phyloP scores from a whole-genome alignment of 2,329 filamentous ascomycete genomes.

The Hypoxylon sp. region DNA sequence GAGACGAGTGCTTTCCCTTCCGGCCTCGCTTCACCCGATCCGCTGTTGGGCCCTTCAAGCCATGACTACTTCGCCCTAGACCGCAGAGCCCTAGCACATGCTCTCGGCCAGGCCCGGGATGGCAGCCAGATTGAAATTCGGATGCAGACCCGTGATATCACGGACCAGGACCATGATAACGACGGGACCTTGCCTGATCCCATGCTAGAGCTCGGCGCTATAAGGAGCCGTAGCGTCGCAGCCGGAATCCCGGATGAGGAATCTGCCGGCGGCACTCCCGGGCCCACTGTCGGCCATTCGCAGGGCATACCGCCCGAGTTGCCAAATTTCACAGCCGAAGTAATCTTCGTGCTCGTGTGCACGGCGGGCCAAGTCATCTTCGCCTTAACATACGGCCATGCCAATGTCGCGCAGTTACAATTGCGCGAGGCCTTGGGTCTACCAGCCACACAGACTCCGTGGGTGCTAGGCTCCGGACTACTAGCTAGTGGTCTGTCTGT shows the following conservation, averaged over 20 bases:
- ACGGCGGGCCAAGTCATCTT: constrained; percentile 61
- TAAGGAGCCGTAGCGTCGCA: constrained; percentile 40
- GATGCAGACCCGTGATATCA: constrained; percentile 39
- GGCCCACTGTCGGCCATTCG: constrained; percentile 8
- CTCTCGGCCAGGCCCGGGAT: constrained; percentile 28
- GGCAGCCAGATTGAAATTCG: constrained; percentile 24
- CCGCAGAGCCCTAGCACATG: constrained; percentile 30
- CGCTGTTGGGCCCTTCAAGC: constrained; percentile 31
- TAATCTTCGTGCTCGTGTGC: constrained; percentile 60
- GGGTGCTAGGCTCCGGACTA: constrained; percentile 60
- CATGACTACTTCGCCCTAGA: constrained; percentile 34
- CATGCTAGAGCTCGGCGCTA: constrained; percentile 41
- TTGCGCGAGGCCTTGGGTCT: constrained; percentile 58
- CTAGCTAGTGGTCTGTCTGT: constrained; percentile 61
- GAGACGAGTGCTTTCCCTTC: constrained; percentile 39
- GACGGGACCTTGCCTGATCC: constrained; percentile 40
- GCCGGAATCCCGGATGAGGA: constrained; percentile 32
- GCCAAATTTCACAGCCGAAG: constrained; percentile 57
- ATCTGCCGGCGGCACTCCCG: constrained; percentile 24
- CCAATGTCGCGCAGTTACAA: constrained; percentile 58
- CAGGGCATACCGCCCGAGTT: constrained; percentile 60
- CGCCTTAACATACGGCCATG: constrained; percentile 59
- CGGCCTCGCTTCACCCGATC: constrained; percentile 43
- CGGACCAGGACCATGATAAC: constrained; percentile 31
- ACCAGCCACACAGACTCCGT: constrained; percentile 58